Base-by-base conservation (phyloP, 2,329 filamentous ascomycete species). In the Colletotrichum musicola region DNA sequence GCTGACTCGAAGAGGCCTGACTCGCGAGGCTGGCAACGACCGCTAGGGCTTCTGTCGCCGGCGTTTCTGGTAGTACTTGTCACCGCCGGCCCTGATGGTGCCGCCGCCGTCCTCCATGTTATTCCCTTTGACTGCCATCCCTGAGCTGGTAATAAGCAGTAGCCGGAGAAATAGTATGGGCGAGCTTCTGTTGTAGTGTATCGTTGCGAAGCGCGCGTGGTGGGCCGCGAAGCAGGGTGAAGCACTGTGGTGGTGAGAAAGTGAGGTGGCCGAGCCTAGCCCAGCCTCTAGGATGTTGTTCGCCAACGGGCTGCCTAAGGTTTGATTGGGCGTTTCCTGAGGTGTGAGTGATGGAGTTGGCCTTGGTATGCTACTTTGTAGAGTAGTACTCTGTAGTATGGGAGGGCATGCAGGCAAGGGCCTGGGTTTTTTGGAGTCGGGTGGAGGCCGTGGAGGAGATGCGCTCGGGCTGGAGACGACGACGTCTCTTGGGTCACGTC, bases 1-100 rank as follows among this genome's bases (percentile, higher is more conserved):
- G 61, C 65, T 68, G 65, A 55, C 65, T 68, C 65, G 61, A 68
- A 44, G 20, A 47, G 27, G 47, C 65, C 65, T 68, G 61, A 68
- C 65, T 68, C 65, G 65, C 47, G 65, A 64, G 65, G 65, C 65
- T 68, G 54, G 54, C 61, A 50, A 13, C 27, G 30, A 25, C 30
- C 46, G 27, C 16, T 49, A 14, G 20, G 46, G 25, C 18, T 55
- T 68, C 47, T 54, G 60, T 38, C 30, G 40, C 14, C 44, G 30
- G 20, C 27, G 20, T 20, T 61, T 27, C 46, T 25, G 55, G 18
- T 27, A 25, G 18, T 27, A 25, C 7, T 35, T 50, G 27, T 25
- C 47, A 25, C 18, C 18, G 13, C 46, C 18, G 18, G 44, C 35
- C 12, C 47, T 27, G 20, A 4, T 50, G 57, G 25, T 56, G 53